These are phyloP conservation scores for Fusarium nematophilum DNA, from an alignment of 2,329 filamentous ascomycete species.

Conservation along the genomic window DNA sequence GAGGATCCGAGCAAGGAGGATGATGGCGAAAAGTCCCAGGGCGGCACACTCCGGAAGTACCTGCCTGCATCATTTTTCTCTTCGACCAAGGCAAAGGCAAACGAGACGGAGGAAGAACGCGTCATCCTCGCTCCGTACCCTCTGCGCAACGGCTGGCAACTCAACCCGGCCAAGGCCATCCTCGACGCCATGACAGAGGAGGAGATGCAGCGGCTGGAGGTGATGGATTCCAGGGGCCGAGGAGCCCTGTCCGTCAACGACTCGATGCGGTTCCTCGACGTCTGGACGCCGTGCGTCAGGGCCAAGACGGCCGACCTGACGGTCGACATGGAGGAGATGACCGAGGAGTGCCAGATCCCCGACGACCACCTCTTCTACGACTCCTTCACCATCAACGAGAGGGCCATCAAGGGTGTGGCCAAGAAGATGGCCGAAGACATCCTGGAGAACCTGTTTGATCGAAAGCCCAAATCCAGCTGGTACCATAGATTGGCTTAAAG, in stretches of 20 bases:
- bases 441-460: slow-evolving; percentile 39
- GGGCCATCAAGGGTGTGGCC: slow-evolving; percentile 43
- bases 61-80: slow-evolving; percentile 23
- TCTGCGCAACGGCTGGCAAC: slow-evolving; percentile 56
- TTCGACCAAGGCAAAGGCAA: slow-evolving; percentile 14
- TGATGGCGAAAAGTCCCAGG: neutral
- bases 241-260: slow-evolving; percentile 51
- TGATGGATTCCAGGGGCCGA: slow-evolving; percentile 57
- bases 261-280: slow-evolving; percentile 53
- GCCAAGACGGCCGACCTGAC: slow-evolving; percentile 24
- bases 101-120: slow-evolving; percentile 21
- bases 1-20: too few relatives aligned
- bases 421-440: slow-evolving; percentile 32
- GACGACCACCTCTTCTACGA: slow-evolving; percentile 65
- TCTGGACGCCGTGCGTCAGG: slow-evolving; percentile 56
- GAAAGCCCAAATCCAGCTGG: slow-evolving; percentile 29
- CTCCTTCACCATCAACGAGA: slow-evolving; percentile 57
- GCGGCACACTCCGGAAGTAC: slow-evolving; percentile 29
- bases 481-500: slow-evolving; percentile 17
- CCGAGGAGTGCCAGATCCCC: slow-evolving; percentile 53
- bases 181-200: slow-evolving; percentile 59
- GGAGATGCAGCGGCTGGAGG: slow-evolving; percentile 56
- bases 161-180: slow-evolving; percentile 55
- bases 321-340: slow-evolving; percentile 18
- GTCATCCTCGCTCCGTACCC: slow-evolving; percentile 49